Evolutionary conservation across 257 asterid species (phyloP).

Genomic region (Solanum lignicaule): DNA sequence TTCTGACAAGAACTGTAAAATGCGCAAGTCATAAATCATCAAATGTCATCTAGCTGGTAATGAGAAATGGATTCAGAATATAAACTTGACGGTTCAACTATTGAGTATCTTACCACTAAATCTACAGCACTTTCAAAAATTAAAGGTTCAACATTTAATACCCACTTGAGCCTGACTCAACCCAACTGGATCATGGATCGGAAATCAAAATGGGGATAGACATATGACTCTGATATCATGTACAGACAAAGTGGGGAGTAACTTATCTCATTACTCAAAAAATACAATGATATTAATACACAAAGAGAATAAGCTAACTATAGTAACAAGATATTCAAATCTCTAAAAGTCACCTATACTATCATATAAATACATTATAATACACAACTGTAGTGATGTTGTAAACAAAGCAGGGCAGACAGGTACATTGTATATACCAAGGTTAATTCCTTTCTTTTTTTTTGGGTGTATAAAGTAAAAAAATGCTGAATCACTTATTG

Average conservation of each 20-base stretch:
- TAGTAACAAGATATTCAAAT: background rate
- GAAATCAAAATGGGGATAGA: background rate
- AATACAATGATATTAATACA: background rate
- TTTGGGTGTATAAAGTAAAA: background rate
- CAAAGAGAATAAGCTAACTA: background rate
- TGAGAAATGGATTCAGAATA: background rate
- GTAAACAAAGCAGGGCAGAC: background rate
- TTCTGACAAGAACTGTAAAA: constrained; percentile 55
- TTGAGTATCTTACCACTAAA: background rate
- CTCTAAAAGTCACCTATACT: background rate
- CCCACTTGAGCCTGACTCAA: background rate
- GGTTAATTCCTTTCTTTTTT: background rate
- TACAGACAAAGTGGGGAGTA: background rate
- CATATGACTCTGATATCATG: background rate
- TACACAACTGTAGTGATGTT: background rate
- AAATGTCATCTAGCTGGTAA: background rate
- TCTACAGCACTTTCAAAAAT: background rate
- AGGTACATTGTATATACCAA: background rate
- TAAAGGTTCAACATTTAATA: background rate
- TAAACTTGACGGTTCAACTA: background rate
- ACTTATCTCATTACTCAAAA: background rate
- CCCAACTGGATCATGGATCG: background rate
- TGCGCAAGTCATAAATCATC: background rate
- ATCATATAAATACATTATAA: background rate
- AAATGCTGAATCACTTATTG: background rate